phyloP scores from a whole-genome alignment of 2,329 filamentous ascomycete species.

The Fusarium mangiferae region DNA sequence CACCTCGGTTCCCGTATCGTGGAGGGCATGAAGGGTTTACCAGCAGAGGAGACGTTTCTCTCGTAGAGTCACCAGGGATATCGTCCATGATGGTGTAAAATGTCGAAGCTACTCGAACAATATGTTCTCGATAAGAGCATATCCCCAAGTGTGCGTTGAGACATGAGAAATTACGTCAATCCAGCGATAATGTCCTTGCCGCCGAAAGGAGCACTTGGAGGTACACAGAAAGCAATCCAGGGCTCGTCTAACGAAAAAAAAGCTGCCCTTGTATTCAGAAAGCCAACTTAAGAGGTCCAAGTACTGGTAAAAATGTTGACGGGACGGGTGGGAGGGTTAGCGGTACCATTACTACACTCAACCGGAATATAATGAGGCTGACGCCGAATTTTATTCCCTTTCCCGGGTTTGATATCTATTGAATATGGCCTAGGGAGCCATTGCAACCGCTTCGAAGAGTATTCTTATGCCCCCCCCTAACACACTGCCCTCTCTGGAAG shows the following conservation, averaged over 20 bases:
- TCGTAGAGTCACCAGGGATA: conserved; percentile 68
- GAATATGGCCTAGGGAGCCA: conserved; percentile 73
- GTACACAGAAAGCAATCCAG: conserved; percentile 76
- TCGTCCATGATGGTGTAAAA: conserved; percentile 68
- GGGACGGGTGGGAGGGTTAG: conserved; percentile 41
- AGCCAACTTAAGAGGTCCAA: conserved; percentile 70
- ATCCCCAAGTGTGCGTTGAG: conserved; percentile 64
- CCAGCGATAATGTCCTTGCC: conserved; percentile 77
- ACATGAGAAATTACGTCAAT: conserved; percentile 55
- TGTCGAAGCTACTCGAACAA: conserved; percentile 72
- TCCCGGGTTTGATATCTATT: conserved; percentile 75
- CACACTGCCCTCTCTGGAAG: conserved; percentile 65
- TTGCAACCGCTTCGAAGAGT: conserved; percentile 70
- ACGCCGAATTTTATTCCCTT: conserved; percentile 68
- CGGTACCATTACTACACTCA: conserved; percentile 65
- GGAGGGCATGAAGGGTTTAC: conserved; percentile 67
- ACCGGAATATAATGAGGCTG: conserved; percentile 73
- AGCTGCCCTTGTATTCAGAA: conserved; percentile 72
- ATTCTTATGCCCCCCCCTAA: conserved; percentile 70
- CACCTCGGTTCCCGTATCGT: conserved; percentile 70
- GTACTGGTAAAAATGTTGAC: conserved; percentile 70
- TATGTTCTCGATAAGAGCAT: conserved; percentile 72
- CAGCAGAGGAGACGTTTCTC: conserved; percentile 69
- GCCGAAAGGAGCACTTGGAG: conserved; percentile 75
- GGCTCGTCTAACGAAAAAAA: conserved; percentile 81